Evolutionary conservation across 257 asterid genomes (phyloP).

Genomic region (Fraxinus anomala): DNA sequence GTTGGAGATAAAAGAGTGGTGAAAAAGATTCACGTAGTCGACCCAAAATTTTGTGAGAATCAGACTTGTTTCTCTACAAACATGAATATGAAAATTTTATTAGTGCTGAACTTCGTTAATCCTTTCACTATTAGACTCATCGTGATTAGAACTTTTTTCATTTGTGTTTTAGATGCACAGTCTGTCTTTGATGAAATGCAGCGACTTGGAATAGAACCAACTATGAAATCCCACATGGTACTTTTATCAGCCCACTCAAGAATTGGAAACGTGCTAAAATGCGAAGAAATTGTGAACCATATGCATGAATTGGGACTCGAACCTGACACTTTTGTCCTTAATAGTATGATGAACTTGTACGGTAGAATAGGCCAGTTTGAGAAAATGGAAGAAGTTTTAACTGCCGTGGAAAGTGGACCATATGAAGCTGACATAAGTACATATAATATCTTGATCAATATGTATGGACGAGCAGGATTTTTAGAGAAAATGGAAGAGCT

Average conservation of each 20-base stretch:
- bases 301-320: conserved; percentile 55
- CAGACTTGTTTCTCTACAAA: too few species aligned
- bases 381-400: conserved; percentile 69
- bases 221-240: conserved; percentile 81
- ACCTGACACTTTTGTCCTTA: conserved; percentile 71
- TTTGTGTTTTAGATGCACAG: conserved; percentile 55
- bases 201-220: conserved; percentile 66
- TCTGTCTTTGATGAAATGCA: conserved; percentile 78
- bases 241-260: conserved; percentile 78
- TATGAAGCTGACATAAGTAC: conserved; percentile 69
- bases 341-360: conserved; percentile 73
- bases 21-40: too few species aligned
- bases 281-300: conserved; percentile 64
- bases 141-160: not conserved
- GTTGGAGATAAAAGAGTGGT: too few species aligned
- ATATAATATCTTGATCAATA: conserved; percentile 72
- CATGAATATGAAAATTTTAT: too few species aligned
- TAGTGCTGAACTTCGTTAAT: too few species aligned
- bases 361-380: conserved; percentile 74
- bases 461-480: conserved; percentile 73
- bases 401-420: conserved; percentile 52
- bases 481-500: conserved; percentile 70
- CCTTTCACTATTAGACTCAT: too few species aligned
- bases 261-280: conserved; percentile 51
- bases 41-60: too few species aligned